These are phyloP conservation scores for Metarhizium guizhouense DNA, from an alignment of 2,329 filamentous ascomycete genomes.

Conservation along the genomic window DNA sequence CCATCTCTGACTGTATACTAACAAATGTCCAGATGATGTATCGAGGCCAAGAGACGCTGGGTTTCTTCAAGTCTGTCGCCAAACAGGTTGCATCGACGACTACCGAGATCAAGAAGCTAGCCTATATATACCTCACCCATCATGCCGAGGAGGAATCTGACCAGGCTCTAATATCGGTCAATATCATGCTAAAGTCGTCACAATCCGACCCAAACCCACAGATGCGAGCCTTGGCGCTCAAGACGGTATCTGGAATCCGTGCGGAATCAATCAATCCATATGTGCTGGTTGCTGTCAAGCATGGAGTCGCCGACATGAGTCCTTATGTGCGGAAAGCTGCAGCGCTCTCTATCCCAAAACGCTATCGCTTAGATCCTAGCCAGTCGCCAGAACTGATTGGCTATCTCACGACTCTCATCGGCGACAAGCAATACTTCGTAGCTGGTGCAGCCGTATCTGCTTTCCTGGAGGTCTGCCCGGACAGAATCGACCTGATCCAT, in stretches of 20 bases:
- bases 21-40: conserved; percentile 76
- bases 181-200: conserved; percentile 97
- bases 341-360: conserved; percentile 90
- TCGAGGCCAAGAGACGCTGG: conserved; percentile 73
- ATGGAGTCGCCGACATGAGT: conserved; percentile 88
- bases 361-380: conserved; percentile 79
- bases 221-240: conserved; percentile 81
- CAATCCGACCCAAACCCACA: conserved; percentile 87
- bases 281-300: conserved; percentile 90
- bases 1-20: conserved; percentile 2
- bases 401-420: conserved; percentile 67
- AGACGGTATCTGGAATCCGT: conserved; percentile 95
- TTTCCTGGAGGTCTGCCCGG: conserved; percentile 82
- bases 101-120: conserved; percentile 92
- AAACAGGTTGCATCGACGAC: conserved; percentile 96
- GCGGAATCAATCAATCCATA: conserved; percentile 98
- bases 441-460: conserved; percentile 85
- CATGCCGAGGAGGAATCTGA: conserved; percentile 96
- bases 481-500: conserved; percentile 81
- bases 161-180: conserved; percentile 90
- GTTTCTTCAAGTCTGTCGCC: conserved; percentile 95
- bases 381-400: conserved; percentile 80
- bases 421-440: conserved; percentile 94
- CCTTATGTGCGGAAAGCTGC: conserved; percentile 88
- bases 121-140: conserved; percentile 96